Evolutionary conservation across 78 protist genomes (phyloP), one percentile per base, ranked within the genome.

Genomic region (Dictyostelium brefeldianum): DNA sequence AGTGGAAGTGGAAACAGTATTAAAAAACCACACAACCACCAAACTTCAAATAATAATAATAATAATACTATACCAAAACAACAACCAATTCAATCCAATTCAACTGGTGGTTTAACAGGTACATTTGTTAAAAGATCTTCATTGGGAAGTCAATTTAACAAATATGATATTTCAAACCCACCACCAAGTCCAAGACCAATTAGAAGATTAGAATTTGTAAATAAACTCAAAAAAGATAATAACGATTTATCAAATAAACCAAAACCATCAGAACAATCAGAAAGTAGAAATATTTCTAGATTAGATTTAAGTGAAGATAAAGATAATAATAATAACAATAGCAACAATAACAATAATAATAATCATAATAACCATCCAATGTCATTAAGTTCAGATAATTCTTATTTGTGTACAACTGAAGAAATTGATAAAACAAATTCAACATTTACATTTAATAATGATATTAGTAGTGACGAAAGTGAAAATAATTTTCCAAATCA

Each of bases 141-240:
- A 59, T 36, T 36, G 43, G 15, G 15, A 9, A 31, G 22, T 59
- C 15, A 59, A 17, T 11, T 18, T 3, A 41, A 14, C 0, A 65
- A 51, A 69, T 81, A 81, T 69, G 89, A 81, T 67, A 11, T 65
- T 29, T 17, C 25, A 17, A 81, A 81, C 53, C 89, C 89, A 69
- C 89, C 89, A 22, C 89, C 89, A 22, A 22, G 51, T 4, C 89
- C 89, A 14, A 81, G 80, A 69, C 89, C 89, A 27, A 27, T 81
- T 4, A 64, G 89, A 81, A 81, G 89, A 36, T 29, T 81, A 10
- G 47, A 69, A 2, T 81, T 67, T 69, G 54, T 81, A 22, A 69
- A 5, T 2, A 75, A 69, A 69, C 31, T 81, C 8, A n/a, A 65
- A 8, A 65, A 57, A 69, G 89, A 81, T 50, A 80, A 70, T 64